Conservation (phyloP, 768 basidiomycete species). For the Lentinula lateritia region DNA sequence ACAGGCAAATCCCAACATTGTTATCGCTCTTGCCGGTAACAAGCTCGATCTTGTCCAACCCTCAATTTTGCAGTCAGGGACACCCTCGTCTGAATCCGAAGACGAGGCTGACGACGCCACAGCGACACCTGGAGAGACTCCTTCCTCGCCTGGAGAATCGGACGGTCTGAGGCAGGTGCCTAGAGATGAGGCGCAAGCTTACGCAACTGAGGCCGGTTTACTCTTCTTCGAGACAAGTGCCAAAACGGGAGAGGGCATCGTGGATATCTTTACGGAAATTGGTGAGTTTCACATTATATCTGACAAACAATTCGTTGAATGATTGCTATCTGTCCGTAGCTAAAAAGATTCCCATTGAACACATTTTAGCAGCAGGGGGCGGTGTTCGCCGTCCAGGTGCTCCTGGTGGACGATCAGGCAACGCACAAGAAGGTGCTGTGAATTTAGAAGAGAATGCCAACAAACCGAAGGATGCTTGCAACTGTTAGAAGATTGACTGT, state of each 20-base stretch:
- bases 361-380: conserved; percentile 80
- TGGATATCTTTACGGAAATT: conserved; percentile 97
- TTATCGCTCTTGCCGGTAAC: conserved; percentile 97
- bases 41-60: conserved; percentile 88
- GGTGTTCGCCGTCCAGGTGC: conserved; percentile 58
- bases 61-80: conserved; percentile 44
- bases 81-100: conserved; percentile 63
- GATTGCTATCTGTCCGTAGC: conserved; percentile 24
- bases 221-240: conserved; percentile 98
- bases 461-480: conserved; percentile 75
- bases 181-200: conserved; percentile 92
- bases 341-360: conserved; percentile 78
- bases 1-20: conserved; percentile 98
- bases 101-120: conserved; percentile 94
- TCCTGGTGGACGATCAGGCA: conserved; percentile 45
- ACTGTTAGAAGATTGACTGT: conserved; percentile 48
- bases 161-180: conserved; percentile 87
- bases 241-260: conserved; percentile 93
- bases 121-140: conserved; percentile 71
- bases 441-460: conserved; percentile 63
- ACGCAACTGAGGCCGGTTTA: conserved; percentile 90
- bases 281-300: conserved; percentile 42
- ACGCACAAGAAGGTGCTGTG: conserved; percentile 52
- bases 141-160: conserved; percentile 44
- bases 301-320: not conserved